Evolutionary conservation across 2,329 filamentous ascomycete genomes (phyloP), one percentile per base, ranked within the genome.

Genomic region (Cladosporium sp.): DNA sequence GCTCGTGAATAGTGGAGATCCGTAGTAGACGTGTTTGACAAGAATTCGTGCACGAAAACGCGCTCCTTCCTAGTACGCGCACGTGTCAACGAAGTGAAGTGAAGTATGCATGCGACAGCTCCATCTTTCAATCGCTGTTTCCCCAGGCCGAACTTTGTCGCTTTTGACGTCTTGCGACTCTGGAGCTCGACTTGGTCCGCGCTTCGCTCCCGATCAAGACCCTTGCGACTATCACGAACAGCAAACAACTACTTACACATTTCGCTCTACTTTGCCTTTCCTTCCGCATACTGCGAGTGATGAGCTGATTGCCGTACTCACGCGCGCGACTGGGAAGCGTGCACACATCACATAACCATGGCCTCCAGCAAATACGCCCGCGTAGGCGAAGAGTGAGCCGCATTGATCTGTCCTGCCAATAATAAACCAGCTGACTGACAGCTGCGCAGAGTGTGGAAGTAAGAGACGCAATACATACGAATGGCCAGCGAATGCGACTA

Each of bases 381-480:
- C 64, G 77, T 89, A 73, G 88, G 87, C 69, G 87, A 90, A 83
- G 87, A 90, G 87, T 90, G 79, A 80, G 86, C 75, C 39, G 19
- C 49, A 51, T 51, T 15, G 30, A 25, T 39, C 15, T 51, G n/a
- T 49, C 51, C 57, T 60, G 54, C 39, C 62, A 72, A 54, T 9
- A 5, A 3, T 30, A 8, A 36, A 38, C 39, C 69, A 68, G 69
- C 59, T 63, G 68, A 64, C 70, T 70, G 65, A 73, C 61, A 62
- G 60, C 70, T 67, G 69, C 63, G 50, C 70, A 96, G 91, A 74
- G 89, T 95, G 67, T 96, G 91, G 91, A 96, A 96, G 91, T 95
- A 82, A 85, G 89, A 81, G 8, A 52, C n/a, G 11, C 30, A 50
- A 39, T 17, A 47, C 19, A 22, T 7, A 4, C 6, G 15, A 11